Evolutionary conservation across 257 asterid species (phyloP).

Genomic region (Ophiorrhiza pumila): DNA sequence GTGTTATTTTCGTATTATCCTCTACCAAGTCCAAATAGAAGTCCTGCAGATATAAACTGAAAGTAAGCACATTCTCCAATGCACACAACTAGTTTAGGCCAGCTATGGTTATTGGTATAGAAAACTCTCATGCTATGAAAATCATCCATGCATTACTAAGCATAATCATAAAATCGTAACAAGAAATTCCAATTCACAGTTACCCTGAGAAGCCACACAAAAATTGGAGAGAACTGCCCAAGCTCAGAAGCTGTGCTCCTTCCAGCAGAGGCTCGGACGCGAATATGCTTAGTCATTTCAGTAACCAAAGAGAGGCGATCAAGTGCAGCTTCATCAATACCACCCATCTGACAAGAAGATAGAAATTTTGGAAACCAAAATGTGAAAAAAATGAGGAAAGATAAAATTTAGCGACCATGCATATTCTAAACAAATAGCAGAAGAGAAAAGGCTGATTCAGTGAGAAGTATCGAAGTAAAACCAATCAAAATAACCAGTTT

Average conservation of each 20-base stretch:
- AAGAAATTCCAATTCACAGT: slow-evolving; percentile 14
- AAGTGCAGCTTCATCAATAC: slow-evolving; percentile 97
- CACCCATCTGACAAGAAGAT: slow-evolving; percentile 77
- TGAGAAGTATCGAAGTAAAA: background rate
- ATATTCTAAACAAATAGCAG: background rate
- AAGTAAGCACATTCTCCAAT: slow-evolving; percentile 11
- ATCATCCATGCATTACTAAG: background rate
- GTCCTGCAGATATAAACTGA: slow-evolving; percentile 49
- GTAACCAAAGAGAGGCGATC: slow-evolving; percentile 98
- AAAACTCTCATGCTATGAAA: background rate
- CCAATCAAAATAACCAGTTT: too few relatives aligned
- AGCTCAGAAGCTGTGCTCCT: slow-evolving; percentile 83
- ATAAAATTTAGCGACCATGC: background rate
- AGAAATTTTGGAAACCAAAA: background rate
- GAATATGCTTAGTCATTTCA: slow-evolving; percentile 99
- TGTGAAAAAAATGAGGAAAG: background rate
- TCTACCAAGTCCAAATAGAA: slow-evolving; percentile 86
- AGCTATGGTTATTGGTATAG: background rate
- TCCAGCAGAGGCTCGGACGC: slow-evolving; percentile 91
- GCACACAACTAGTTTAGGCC: too few relatives aligned
- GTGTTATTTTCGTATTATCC: slow-evolving; percentile 85
- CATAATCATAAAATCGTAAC: background rate
- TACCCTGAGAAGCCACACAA: slow-evolving; percentile 99
- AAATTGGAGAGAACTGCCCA: slow-evolving; percentile 92
- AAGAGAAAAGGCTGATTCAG: background rate